phyloP scores from a whole-genome alignment of 2,329 filamentous ascomycete genomes.

The Thelonectria discophora region DNA sequence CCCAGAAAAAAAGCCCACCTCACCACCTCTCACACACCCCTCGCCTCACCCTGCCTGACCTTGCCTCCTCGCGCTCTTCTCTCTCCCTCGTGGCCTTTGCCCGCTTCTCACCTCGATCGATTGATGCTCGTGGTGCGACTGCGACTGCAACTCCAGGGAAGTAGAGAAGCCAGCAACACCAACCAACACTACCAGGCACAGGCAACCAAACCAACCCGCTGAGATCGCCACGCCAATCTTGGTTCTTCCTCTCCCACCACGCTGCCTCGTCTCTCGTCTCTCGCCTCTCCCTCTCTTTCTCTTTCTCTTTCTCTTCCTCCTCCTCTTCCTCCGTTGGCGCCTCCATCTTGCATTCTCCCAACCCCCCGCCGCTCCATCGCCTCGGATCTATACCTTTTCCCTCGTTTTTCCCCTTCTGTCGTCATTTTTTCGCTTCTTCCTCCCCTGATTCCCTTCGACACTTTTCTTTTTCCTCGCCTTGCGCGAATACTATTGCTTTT shows the following conservation, averaged over 20 bases:
- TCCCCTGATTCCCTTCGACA: slow-evolving; percentile 24
- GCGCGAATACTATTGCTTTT: slow-evolving; percentile 27
- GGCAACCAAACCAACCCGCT: not conserved
- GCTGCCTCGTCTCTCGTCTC: not conserved
- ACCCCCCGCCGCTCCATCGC: slow-evolving; percentile 15
- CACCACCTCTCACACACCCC: slow-evolving; percentile 20
- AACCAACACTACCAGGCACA: not conserved
- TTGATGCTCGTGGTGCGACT: slow-evolving; percentile 23
- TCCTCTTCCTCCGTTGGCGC: slow-evolving; percentile 3
- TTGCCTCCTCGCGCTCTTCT: slow-evolving; percentile 15
- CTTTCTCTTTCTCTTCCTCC: slow-evolving; percentile 7
- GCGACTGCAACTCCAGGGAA: no score
- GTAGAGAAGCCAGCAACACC: slow-evolving; percentile 15
- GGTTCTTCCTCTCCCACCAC: not conserved
- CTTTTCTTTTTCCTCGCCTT: slow-evolving; percentile 23
- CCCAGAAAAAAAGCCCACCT: slow-evolving; percentile 11
- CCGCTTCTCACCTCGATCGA: slow-evolving; percentile 17
- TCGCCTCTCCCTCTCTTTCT: slow-evolving; percentile 6
- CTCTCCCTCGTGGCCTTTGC: slow-evolving; percentile 8
- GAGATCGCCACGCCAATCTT: not conserved
- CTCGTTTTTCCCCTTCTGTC: slow-evolving; percentile 21
- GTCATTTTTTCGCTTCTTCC: slow-evolving; percentile 22
- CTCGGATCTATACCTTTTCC: slow-evolving; percentile 17
- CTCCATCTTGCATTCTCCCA: no score
- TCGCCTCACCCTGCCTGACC: slow-evolving; percentile 6